Conservation (phyloP, 1,139 yeast genomes). For the Candida albicans region DNA sequence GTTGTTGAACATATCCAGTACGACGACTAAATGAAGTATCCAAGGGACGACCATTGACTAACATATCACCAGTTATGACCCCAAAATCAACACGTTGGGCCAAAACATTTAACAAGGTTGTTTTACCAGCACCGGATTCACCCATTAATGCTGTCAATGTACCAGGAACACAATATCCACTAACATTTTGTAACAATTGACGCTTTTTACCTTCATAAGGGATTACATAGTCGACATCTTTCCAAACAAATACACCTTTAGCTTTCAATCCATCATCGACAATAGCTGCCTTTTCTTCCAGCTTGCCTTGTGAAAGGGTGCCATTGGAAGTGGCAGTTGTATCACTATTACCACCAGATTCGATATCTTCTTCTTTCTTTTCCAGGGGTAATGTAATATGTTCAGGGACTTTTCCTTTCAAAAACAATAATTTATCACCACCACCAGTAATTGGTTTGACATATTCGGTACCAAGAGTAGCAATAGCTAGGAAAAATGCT, state of each 20-base stretch:
- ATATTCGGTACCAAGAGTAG: conserved; percentile 51
- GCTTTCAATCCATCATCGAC: conserved; percentile 35
- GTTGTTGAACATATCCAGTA: conserved; percentile 68
- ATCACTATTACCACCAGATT: conserved; percentile 7
- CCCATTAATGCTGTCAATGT: conserved; percentile 74
- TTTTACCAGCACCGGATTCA: conserved; percentile 70
- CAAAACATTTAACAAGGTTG: conserved; percentile 58
- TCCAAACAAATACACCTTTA: conserved; percentile 43
- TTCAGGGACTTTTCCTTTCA: conserved; percentile 53
- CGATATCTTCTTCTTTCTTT: conserved; percentile 14
- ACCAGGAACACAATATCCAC: conserved; percentile 69
- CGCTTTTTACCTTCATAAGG: conserved; percentile 42
- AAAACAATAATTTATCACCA: conserved; percentile 58
- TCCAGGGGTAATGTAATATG: conserved; percentile 22
- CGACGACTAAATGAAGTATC: conserved; percentile 56
- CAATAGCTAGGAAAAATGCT: conserved; percentile 45
- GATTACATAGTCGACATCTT: conserved; percentile 43
- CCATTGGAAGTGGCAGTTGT: neutral
- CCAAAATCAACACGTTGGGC: conserved; percentile 62
- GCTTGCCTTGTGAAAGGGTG: conserved; percentile 2
- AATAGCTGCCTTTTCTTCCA: conserved; percentile 25
- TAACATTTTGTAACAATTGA: conserved; percentile 53
- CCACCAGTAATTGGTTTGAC: conserved; percentile 53
- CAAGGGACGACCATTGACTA: conserved; percentile 56
- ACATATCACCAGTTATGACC: conserved; percentile 62